Percentiles rank a stretch among this genome's conserved stretches.
Evolutionary conservation across 306 rosid genomes (phyloP).

Genomic region (Cicer bijugum): DNA sequence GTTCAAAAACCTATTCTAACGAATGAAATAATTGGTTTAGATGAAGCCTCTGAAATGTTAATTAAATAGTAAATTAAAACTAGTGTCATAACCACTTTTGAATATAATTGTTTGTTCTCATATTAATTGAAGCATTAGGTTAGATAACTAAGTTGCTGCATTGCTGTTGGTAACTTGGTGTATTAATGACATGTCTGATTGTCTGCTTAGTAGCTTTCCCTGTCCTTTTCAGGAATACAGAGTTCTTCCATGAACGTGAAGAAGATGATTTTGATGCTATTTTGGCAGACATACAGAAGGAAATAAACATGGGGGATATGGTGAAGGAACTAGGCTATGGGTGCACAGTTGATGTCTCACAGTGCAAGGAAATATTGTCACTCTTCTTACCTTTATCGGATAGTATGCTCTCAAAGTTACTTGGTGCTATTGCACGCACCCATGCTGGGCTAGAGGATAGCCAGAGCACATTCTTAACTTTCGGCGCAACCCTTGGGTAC

Average conservation of each 20-base stretch:
- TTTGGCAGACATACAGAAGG: slow-evolving; percentile 95
- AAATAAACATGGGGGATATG: slow-evolving; percentile 94
- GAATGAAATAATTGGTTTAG: slow-evolving; percentile 20
- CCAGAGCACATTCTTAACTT: slow-evolving; percentile 68
- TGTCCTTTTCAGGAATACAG: slow-evolving; percentile 63
- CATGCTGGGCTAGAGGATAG: slow-evolving; percentile 86
- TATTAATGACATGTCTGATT: slow-evolving; percentile 33
- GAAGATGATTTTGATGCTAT: slow-evolving; percentile 92
- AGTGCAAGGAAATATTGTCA: slow-evolving; percentile 87
- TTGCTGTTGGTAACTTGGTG: slow-evolving; percentile 11
- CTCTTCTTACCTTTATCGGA: slow-evolving; percentile 90
- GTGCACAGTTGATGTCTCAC: slow-evolving; percentile 79
- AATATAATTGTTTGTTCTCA: slow-evolving; percentile 15
- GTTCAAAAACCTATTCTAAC: neutral
- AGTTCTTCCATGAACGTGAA: slow-evolving; percentile 59
- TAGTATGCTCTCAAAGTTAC: slow-evolving; percentile 71
- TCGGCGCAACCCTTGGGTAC: slow-evolving; percentile 75
- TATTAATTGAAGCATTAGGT: slow-evolving; percentile 35
- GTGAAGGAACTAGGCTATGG: slow-evolving; percentile 99
- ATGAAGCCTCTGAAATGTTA: slow-evolving; percentile 16
- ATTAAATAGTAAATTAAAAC: slow-evolving; percentile 26
- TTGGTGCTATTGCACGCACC: slow-evolving; percentile 80
- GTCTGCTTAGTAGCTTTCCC: slow-evolving; percentile 37
- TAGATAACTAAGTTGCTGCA: slow-evolving; percentile 23
- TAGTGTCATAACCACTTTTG: slow-evolving; percentile 11